phyloP scores from a whole-genome alignment of 2,329 filamentous ascomycete genomes.

The Aspergillus fischeri region DNA sequence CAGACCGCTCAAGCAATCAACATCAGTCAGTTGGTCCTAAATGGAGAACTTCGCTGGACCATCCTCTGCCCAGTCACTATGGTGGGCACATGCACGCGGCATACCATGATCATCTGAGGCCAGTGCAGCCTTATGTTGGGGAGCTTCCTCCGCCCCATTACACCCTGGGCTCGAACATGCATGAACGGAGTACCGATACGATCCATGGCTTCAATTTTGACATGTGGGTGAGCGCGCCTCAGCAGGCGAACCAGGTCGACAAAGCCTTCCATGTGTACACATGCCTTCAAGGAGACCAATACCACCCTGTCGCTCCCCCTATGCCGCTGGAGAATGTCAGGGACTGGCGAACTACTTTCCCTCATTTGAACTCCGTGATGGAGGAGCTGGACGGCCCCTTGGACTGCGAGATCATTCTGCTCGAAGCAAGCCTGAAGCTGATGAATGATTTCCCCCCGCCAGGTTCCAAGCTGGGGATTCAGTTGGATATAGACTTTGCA shows the following conservation, averaged over 20 bases:
- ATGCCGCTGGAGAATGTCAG: conserved; percentile 37
- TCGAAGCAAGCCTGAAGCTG: conserved; percentile 41
- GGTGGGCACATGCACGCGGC: conserved; percentile 20
- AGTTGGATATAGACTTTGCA: conserved; percentile 40
- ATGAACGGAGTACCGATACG: conserved; percentile 24
- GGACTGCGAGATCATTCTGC: conserved; percentile 41
- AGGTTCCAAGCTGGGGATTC: conserved; percentile 40
- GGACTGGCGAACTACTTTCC: conserved; percentile 41
- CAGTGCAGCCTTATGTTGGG: conserved; percentile 29
- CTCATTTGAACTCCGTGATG: conserved; percentile 34
- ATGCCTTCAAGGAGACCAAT: conserved; percentile 37
- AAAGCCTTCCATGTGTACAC: conserved; percentile 44
- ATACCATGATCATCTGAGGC: conserved; percentile 30
- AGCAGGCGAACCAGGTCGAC: conserved; percentile 33
- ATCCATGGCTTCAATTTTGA: conserved; percentile 40
- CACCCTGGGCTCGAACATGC: conserved; percentile 31
- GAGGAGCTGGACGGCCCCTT: conserved; percentile 30
- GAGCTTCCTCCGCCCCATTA: conserved; percentile 33
- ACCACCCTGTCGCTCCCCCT: conserved; percentile 30
- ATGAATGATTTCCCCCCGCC: conserved; percentile 43
- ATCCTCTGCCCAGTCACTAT: conserved; percentile 29
- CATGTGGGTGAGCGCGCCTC: conserved; percentile 43
- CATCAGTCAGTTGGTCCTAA: conserved; percentile 28
- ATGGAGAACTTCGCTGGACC: conserved; percentile 31
- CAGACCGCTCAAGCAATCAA: conserved; percentile 31